Conservation (phyloP, 176 grass and related monocot genomes). For the Raddia distichophylla region DNA sequence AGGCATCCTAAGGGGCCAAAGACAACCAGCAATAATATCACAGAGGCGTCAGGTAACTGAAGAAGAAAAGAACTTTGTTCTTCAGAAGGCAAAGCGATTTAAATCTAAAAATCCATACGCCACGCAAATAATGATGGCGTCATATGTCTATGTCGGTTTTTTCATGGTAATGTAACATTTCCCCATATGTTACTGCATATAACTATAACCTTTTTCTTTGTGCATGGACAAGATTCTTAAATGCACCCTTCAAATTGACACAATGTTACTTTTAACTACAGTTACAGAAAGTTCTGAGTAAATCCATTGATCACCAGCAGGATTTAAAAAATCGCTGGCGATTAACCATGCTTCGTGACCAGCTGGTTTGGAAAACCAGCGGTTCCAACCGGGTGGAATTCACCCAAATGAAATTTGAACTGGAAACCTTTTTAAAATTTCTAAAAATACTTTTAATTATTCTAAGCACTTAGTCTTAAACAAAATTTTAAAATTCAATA, state of each 20-base stretch:
- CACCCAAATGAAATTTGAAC: too few relatives aligned
- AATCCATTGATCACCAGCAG: not conserved
- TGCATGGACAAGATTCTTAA: slow-evolving; percentile 1
- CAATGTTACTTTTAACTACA: not conserved
- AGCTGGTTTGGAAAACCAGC: too few relatives aligned
- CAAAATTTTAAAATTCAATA: too few relatives aligned
- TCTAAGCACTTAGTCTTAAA: too few relatives aligned
- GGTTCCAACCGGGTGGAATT: too few relatives aligned
- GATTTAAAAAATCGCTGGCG: too few relatives aligned
- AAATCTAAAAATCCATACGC: slow-evolving; percentile 66
- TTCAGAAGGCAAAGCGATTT: slow-evolving; percentile 66
- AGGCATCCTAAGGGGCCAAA: slow-evolving; percentile 50
- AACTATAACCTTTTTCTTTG: slow-evolving; percentile 19
- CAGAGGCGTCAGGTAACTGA: slow-evolving; percentile 68
- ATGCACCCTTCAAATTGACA: not conserved
- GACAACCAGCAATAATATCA: slow-evolving; percentile 56
- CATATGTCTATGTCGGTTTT: slow-evolving; percentile 80
- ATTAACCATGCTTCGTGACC: too few relatives aligned
- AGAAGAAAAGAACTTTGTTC: slow-evolving; percentile 59
- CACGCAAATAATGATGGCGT: slow-evolving; percentile 68
- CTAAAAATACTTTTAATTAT: too few relatives aligned
- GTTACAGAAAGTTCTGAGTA: not conserved
- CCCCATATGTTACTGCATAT: slow-evolving; percentile 22
- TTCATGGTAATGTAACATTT: slow-evolving; percentile 68
- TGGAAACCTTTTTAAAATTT: too few relatives aligned